Conservation (phyloP, 148 eudicot species). For the Nyssa sinensis region DNA sequence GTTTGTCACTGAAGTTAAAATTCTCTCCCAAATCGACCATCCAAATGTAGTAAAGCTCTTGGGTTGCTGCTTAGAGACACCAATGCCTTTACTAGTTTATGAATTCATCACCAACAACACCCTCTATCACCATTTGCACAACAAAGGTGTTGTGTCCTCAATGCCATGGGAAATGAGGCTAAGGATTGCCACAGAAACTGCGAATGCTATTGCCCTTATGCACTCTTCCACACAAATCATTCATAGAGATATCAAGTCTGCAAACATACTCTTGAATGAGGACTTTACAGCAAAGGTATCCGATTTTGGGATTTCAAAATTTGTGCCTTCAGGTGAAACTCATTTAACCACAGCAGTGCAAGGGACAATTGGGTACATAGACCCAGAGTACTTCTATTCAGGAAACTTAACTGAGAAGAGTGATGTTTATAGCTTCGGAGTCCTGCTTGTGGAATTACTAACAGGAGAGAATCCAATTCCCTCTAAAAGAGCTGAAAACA, state of each 20-base stretch:
- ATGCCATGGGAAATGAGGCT: slow-evolving; percentile 20
- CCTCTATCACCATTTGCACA: slow-evolving; percentile 28
- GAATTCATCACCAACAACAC: slow-evolving; percentile 30
- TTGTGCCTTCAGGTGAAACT: slow-evolving; percentile 26
- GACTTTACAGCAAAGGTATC: slow-evolving; percentile 35
- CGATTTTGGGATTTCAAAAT: slow-evolving; percentile 41
- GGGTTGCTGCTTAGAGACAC: slow-evolving; percentile 26
- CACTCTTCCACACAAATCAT: slow-evolving; percentile 34
- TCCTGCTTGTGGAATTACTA: slow-evolving; percentile 38
- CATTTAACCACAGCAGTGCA: slow-evolving; percentile 34
- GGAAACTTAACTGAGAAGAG: slow-evolving; percentile 36
- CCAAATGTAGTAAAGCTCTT: slow-evolving; percentile 21
- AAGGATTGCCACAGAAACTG: slow-evolving; percentile 32
- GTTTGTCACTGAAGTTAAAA: slow-evolving; percentile 24
- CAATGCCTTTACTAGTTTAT: slow-evolving; percentile 28
- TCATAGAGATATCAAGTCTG: slow-evolving; percentile 41
- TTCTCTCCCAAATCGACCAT: slow-evolving; percentile 24
- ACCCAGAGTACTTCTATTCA: slow-evolving; percentile 40
- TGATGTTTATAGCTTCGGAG: slow-evolving; percentile 47
- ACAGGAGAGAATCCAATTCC: slow-evolving; percentile 32
- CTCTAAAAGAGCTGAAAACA: slow-evolving; percentile 21
- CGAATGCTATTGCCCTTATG: slow-evolving; percentile 35
- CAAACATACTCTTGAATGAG: slow-evolving; percentile 37
- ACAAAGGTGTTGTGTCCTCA: not conserved
- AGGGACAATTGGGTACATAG: slow-evolving; percentile 46